Percentiles rank a stretch among this genome's conserved stretches.
Evolutionary conservation across 768 basidiomycete genomes (phyloP).

Genomic region (Lentinula edodes): DNA sequence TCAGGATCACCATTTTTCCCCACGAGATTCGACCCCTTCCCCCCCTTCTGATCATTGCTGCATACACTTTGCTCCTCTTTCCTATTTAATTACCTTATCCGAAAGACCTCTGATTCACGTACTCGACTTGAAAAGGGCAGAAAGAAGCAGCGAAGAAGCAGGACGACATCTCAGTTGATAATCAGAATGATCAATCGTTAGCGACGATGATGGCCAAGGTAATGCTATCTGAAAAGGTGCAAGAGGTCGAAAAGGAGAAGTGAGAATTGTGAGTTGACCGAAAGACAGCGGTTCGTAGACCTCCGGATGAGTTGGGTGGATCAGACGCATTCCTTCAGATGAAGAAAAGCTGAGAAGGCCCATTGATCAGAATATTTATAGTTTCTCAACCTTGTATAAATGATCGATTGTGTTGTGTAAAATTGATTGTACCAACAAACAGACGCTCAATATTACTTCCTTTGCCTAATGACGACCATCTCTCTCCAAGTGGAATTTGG

Average conservation of each 20-base stretch:
- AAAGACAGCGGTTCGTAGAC: too few species aligned
- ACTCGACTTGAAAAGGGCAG: neutral
- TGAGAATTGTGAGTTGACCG: neutral
- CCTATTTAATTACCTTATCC: neutral
- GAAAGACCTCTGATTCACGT: neutral
- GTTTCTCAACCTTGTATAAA: too few species aligned
- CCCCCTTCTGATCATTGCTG: neutral
- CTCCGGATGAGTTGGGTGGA: too few species aligned
- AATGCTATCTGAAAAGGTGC: slow-evolving; percentile 19
- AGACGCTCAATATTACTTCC: slow-evolving; percentile 13
- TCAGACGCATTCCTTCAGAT: too few species aligned
- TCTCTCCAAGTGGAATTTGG: slow-evolving; percentile 69
- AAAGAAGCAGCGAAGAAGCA: slow-evolving; percentile 12
- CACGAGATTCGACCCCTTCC: neutral
- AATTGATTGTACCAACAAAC: neutral
- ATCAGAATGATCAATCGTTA: slow-evolving; percentile 13
- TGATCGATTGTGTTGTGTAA: neutral
- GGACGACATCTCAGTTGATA: slow-evolving; percentile 19
- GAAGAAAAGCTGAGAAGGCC: too few species aligned
- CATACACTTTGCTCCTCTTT: neutral
- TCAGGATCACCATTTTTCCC: neutral
- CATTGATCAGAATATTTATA: too few species aligned
- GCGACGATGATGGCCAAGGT: slow-evolving; percentile 23
- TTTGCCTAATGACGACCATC: slow-evolving; percentile 20
- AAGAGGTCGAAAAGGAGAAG: neutral